phyloP scores from a whole-genome alignment of 1,139 yeast genomes.

The Pichia sp. region DNA sequence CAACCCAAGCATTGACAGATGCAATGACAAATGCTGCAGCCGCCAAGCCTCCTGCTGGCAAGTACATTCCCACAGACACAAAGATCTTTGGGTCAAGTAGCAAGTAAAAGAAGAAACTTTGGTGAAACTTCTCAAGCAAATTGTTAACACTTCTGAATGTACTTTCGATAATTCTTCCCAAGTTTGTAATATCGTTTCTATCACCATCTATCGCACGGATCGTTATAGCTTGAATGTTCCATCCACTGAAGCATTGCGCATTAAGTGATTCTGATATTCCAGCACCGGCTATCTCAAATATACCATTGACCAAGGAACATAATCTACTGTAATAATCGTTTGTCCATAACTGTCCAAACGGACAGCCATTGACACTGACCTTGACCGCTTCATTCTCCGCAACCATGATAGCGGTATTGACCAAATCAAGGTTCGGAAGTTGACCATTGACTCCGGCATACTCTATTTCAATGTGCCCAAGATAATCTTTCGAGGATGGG shows the following conservation, averaged over 20 bases:
- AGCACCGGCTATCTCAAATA: slow-evolving; percentile 61
- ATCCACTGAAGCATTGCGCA: slow-evolving; percentile 89
- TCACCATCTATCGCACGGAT: slow-evolving; percentile 58
- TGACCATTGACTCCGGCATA: slow-evolving; percentile 95
- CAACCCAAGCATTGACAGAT: slow-evolving; percentile 57
- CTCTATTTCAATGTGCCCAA: slow-evolving; percentile 67
- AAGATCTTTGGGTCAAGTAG: slow-evolving; percentile 73
- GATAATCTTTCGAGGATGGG: slow-evolving; percentile 60
- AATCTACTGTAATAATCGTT: slow-evolving; percentile 54
- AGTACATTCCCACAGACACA: slow-evolving; percentile 89
- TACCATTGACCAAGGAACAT: slow-evolving; percentile 57
- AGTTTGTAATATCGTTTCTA: slow-evolving; percentile 76
- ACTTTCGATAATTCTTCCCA: slow-evolving; percentile 87
- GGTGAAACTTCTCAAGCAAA: slow-evolving; percentile 91
- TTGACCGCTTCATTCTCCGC: slow-evolving; percentile 71
- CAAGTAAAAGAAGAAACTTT: slow-evolving; percentile 90
- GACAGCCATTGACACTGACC: slow-evolving; percentile 61
- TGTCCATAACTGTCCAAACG: slow-evolving; percentile 41
- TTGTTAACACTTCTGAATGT: slow-evolving; percentile 86
- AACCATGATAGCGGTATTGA: slow-evolving; percentile 72
- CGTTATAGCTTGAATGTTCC: slow-evolving; percentile 92
- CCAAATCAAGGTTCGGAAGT: slow-evolving; percentile 84
- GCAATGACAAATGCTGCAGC: slow-evolving; percentile 70
- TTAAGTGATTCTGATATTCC: slow-evolving; percentile 61
- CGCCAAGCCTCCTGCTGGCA: slow-evolving; percentile 77